Base-by-base conservation (phyloP, 179 eudicot species). In the Pouteria campechiana region DNA sequence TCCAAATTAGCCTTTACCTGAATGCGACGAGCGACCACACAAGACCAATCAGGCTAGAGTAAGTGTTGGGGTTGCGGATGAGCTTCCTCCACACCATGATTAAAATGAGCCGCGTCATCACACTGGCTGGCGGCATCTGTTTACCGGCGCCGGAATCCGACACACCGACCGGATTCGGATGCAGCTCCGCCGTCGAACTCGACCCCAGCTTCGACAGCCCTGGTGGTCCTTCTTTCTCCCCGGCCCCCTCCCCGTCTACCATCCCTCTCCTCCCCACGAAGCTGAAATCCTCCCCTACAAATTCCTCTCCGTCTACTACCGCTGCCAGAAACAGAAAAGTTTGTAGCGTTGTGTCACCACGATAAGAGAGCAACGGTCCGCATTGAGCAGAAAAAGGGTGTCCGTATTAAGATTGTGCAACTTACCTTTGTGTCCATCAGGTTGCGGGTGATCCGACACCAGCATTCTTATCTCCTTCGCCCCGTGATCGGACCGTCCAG, bases 51-150 rank as follows among this genome's bases (percentile, higher is more conserved):
- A 87, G 76, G 56, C 94, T 83, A 0, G 97, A 88, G 41, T 88
- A 88, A 11, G 97, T 88, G 85, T 88, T 83, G 22, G 97, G 97
- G 50, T 88, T 87, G 7, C 97, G 57, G 51, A 88, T 83, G 1
- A 88, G 82, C 50, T 88, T 83, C 22, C 97, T 70, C 94, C 97
- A 88, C 22, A 88, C 97, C 97, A 88, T 83, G 58, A 88, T 83
- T 44, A 88, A 54, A 31, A 88, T 88, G 41, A 88, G 60, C 21
- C 97, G 75, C n/a, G 87, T 83, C 87, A 88, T 80, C 1, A 88
- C 97, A 24, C 82, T 83, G 1, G 96, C 72, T 35, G 96, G 90
- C 7, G 96, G 96, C 93, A 87, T 68, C 2, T 72, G 70, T 53
- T 83, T 87, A 6, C 63, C 69, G 20, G 32, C 52, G 1, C 48